Evolutionary conservation across 2,329 filamentous ascomycete genomes (phyloP).

Genomic region (Colletotrichum tofieldiae): DNA sequence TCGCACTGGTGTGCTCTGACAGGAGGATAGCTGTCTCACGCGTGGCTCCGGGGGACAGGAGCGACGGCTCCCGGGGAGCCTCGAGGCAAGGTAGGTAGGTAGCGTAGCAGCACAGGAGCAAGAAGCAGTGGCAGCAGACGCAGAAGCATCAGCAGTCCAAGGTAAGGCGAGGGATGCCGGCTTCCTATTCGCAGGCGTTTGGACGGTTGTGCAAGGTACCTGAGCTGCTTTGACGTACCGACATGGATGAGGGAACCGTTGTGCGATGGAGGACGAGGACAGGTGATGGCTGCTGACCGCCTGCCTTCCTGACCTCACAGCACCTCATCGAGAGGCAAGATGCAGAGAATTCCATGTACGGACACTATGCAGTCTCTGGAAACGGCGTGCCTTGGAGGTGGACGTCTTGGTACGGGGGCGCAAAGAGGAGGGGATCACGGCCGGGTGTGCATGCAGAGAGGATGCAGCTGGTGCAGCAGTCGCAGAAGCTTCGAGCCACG

Average conservation of each 20-base stretch:
- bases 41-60: conserved; percentile 18
- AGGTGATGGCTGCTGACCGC: conserved; percentile 28
- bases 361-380: conserved; percentile 2
- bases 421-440: conserved; percentile 31
- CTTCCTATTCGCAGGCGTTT: conserved; percentile 21
- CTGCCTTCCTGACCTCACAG: conserved; percentile 22
- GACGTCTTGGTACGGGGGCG: conserved; percentile 16
- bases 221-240: conserved; percentile 34
- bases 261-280: conserved; percentile 19
- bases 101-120: conserved; percentile 31
- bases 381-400: conserved; percentile 5
- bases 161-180: neutral
- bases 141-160: conserved; percentile 21
- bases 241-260: conserved; percentile 30
- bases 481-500: conserved; percentile 40
- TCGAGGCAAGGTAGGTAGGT: conserved; percentile 10
- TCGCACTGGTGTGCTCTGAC: conserved; percentile 23
- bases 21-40: conserved; percentile 16
- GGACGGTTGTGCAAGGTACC: conserved; percentile 42
- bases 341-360: conserved; percentile 11
- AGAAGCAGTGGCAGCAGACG: conserved; percentile 30
- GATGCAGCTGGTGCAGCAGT: conserved; percentile 37
- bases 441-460: conserved; percentile 40
- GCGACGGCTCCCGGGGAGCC: conserved; percentile 35
- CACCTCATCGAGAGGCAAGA: conserved; percentile 14